phyloP scores from a whole-genome alignment of 2,329 filamentous ascomycete genomes.

The Stylonectria norvegica region DNA sequence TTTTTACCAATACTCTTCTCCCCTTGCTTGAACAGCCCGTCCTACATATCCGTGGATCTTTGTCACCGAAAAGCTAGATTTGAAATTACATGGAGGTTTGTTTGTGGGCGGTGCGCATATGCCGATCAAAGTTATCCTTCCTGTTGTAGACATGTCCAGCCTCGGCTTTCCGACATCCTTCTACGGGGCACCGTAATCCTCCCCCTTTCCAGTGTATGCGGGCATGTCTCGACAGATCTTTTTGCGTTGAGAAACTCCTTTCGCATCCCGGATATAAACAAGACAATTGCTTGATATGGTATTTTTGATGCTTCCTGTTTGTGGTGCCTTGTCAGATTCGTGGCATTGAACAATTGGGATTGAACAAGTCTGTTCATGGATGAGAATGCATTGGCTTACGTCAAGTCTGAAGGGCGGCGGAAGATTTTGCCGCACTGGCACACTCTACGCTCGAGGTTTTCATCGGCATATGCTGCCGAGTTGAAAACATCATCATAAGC shows the following conservation, averaged over 20 bases:
- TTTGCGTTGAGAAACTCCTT: slow-evolving; percentile 27
- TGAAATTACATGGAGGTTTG: no score
- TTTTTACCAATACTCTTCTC: no score
- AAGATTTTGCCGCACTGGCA: slow-evolving; percentile 27
- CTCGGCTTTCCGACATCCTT: slow-evolving; percentile 26
- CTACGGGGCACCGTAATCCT: slow-evolving; percentile 24
- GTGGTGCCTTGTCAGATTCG: neutral
- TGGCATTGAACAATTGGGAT: neutral
- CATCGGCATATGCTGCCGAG: slow-evolving; percentile 12
- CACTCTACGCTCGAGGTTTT: slow-evolving; percentile 13
- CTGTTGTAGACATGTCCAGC: slow-evolving; percentile 26
- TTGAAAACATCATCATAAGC: slow-evolving; percentile 18
- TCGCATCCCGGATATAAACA: slow-evolving; percentile 25
- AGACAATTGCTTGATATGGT: slow-evolving; percentile 28
- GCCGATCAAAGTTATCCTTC: slow-evolving; percentile 28
- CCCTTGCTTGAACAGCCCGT: no score
- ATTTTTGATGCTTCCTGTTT: slow-evolving; percentile 27
- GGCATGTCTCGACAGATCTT: slow-evolving; percentile 24
- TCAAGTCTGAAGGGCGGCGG: slow-evolving; percentile 25
- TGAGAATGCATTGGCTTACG: no score
- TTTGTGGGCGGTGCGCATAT: slow-evolving; percentile 29
- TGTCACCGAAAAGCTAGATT: no score
- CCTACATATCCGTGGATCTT: no score
- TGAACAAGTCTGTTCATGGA: no score
- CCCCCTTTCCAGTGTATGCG: slow-evolving; percentile 27